phyloP scores from a whole-genome alignment of 495 filamentous ascomycete species.

The Xylaria flabelliformis region DNA sequence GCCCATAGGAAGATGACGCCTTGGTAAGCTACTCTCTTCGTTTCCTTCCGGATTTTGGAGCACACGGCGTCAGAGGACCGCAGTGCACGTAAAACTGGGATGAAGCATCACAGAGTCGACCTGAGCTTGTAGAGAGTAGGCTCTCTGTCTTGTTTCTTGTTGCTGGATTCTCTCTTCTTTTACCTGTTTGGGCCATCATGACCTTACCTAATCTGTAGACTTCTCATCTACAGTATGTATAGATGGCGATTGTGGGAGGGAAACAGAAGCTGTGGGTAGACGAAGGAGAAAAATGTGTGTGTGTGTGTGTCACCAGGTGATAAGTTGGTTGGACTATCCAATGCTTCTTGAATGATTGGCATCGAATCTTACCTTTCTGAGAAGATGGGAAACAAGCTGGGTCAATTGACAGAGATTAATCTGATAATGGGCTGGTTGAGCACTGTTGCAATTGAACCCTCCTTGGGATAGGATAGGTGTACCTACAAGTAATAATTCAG shows the following conservation, averaged over 20 bases:
- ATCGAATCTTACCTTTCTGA: constrained; percentile 13
- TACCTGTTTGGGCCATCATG: neutral
- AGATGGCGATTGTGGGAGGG: neutral
- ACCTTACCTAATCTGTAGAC: neutral
- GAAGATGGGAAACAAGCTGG: neutral
- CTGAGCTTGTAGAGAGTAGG: neutral
- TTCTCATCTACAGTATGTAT: neutral
- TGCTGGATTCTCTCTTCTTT: neutral
- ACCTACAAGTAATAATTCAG: neutral
- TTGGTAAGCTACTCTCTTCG: neutral
- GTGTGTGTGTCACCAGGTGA: neutral
- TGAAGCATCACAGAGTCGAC: neutral
- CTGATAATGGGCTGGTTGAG: neutral
- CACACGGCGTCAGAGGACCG: neutral
- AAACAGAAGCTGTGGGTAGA: neutral
- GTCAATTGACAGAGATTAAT: neutral
- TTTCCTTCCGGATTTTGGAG: neutral
- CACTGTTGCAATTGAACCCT: neutral
- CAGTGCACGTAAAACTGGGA: neutral
- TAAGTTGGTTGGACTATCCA: constrained; percentile 22
- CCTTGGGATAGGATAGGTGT: constrained; percentile 17
- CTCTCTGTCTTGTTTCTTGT: neutral
- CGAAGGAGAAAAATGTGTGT: neutral
- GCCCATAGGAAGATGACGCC: neutral
- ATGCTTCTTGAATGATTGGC: constrained; percentile 21